phyloP scores from a whole-genome alignment of 176 grass and related monocot genomes.

The Themeda triandra region DNA sequence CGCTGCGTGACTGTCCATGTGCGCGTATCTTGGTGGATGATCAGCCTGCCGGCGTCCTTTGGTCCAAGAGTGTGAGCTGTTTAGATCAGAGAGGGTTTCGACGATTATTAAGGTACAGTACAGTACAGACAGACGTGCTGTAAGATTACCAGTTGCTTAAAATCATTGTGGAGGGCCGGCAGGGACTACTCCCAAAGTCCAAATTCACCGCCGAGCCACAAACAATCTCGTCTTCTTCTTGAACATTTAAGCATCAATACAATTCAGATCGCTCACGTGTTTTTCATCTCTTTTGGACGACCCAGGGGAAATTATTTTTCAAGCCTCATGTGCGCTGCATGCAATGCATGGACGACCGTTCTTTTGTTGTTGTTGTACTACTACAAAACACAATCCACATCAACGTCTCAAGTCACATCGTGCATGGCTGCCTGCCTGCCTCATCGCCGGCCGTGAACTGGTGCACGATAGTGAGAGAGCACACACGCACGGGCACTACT shows the following conservation, averaged over 20 bases:
- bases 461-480: not conserved
- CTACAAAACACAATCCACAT: not conserved
- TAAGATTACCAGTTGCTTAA: not conserved
- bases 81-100: not conserved
- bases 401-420: constrained; percentile 17
- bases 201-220: no score
- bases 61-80: not conserved
- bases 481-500: not conserved
- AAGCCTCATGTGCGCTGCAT: not conserved
- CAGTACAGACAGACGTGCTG: not conserved
- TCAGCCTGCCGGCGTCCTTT: not conserved
- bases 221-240: not conserved
- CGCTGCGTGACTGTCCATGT: constrained; percentile 12
- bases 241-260: not conserved
- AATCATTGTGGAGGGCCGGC: not conserved
- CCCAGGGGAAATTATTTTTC: no score
- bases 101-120: not conserved
- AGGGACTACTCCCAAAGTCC: not conserved
- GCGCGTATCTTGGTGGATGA: constrained; percentile 11
- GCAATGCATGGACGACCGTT: not conserved
- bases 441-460: not conserved
- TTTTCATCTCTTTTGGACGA: not conserved
- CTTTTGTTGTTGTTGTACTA: not conserved
- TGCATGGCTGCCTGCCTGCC: not conserved
- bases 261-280: not conserved